These are phyloP conservation scores for Ascochyta lentis DNA, from an alignment of 2,329 filamentous ascomycete species.

Conservation along the genomic window DNA sequence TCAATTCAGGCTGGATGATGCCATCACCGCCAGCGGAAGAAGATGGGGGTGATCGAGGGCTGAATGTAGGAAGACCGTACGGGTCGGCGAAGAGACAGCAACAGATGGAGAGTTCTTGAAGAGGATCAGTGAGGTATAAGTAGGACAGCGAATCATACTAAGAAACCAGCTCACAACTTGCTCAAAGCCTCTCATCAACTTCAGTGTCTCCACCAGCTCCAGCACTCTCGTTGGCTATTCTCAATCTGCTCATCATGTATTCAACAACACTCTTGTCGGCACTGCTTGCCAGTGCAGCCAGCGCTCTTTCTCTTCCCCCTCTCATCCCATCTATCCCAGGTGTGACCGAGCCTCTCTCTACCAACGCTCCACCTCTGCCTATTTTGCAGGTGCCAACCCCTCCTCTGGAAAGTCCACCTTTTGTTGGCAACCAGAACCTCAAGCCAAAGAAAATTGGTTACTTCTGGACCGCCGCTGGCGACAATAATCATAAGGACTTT, in stretches of 20 bases:
- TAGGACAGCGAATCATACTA: constrained; percentile 12
- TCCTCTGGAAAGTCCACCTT: constrained; percentile 61
- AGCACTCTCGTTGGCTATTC: neutral
- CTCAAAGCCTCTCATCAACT: constrained; percentile 35
- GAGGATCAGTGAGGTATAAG: constrained; percentile 29
- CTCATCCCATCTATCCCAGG: constrained; percentile 66
- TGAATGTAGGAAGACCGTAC: neutral
- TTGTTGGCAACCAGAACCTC: constrained; percentile 58
- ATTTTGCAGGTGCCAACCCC: constrained; percentile 67
- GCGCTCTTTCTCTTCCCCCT: constrained; percentile 56
- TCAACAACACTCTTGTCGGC: constrained; percentile 30
- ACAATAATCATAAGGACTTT: constrained; percentile 67
- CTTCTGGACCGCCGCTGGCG: constrained; percentile 68
- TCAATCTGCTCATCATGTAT: constrained; percentile 25
- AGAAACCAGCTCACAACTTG: constrained; percentile 35
- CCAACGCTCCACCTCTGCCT: constrained; percentile 61
- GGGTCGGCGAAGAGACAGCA: neutral
- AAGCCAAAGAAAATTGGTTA: constrained; percentile 71
- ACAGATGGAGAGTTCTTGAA: neutral
- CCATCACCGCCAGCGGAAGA: constrained; percentile 21
- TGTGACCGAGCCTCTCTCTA: constrained; percentile 63
- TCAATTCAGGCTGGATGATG: constrained; percentile 28
- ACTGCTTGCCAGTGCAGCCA: constrained; percentile 25
- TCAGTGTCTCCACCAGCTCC: constrained; percentile 7
- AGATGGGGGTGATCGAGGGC: constrained; percentile 26